phyloP scores from a whole-genome alignment of 768 basidiomycete species.

The Hydnum rufescens region DNA sequence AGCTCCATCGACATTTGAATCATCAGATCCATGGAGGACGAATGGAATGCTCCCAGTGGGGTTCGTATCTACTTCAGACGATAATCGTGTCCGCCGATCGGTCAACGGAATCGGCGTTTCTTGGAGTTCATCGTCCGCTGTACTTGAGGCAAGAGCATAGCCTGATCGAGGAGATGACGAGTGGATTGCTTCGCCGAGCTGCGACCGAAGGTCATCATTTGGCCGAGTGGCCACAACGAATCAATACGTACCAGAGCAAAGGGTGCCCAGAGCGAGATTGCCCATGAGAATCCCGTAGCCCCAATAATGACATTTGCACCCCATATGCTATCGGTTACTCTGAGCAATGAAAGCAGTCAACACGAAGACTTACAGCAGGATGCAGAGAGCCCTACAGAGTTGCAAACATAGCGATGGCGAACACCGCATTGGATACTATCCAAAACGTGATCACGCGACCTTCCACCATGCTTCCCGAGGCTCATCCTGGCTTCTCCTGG shows the following conservation, averaged over 20 bases:
- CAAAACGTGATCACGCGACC: slow-evolving; percentile 51
- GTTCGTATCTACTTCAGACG: no score
- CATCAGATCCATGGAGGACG: background rate
- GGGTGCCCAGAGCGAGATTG: slow-evolving; percentile 81
- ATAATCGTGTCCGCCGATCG: background rate
- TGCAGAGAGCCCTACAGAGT: slow-evolving; percentile 84
- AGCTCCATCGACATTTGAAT: background rate
- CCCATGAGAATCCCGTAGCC: slow-evolving; percentile 80
- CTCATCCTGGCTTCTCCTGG: background rate
- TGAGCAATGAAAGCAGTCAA: slow-evolving; percentile 19
- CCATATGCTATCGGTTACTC: slow-evolving; percentile 46
- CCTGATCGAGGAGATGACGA: background rate
- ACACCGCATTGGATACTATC: slow-evolving; percentile 54
- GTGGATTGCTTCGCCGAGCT: slow-evolving; percentile 68
- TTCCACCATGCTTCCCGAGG: slow-evolving; percentile 8
- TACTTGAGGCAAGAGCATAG: background rate
- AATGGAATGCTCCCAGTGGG: background rate
- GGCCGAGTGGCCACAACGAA: background rate
- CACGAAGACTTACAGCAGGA: no score
- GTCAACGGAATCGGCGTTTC: background rate
- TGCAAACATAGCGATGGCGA: slow-evolving; percentile 56
- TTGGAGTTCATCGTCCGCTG: background rate
- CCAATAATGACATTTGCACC: slow-evolving; percentile 61
- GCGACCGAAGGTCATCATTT: slow-evolving; percentile 6
- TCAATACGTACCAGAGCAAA: slow-evolving; percentile 47